Evolutionary conservation across 257 asterid genomes (phyloP).

Genomic region (Eustoma russellianum): DNA sequence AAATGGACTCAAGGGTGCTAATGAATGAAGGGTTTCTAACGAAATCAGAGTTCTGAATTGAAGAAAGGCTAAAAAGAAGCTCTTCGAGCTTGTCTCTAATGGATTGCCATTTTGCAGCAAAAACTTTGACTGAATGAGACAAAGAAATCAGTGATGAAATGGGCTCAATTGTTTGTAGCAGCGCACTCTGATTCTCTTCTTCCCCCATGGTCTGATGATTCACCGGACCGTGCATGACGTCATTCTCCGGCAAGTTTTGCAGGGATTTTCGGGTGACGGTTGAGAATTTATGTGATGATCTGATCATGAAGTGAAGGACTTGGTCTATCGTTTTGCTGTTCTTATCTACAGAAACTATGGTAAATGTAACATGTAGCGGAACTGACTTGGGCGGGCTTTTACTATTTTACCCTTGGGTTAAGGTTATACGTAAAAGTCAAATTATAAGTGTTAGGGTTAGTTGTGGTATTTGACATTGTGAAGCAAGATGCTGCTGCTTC

Average conservation of each 20-base stretch:
- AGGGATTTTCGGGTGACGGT: conserved; percentile 28
- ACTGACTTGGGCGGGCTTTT: too few relatives aligned
- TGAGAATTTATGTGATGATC: conserved; percentile 11
- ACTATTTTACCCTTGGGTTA: too few relatives aligned
- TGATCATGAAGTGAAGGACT: conserved; percentile 27
- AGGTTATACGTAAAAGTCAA: too few relatives aligned
- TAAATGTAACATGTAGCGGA: too few relatives aligned
- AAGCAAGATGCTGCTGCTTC: too few relatives aligned
- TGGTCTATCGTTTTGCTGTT: conserved; percentile 4
- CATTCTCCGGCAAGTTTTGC: conserved; percentile 36
- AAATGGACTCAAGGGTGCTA: conserved; percentile 41
- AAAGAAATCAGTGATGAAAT: conserved; percentile 55
- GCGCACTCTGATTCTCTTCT: conserved; percentile 5
- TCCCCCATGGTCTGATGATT: conserved; percentile 14
- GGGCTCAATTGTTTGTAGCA: conserved; percentile 28
- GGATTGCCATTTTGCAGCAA: conserved; percentile 60
- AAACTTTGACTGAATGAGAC: conserved; percentile 55
- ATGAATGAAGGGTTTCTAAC: conserved; percentile 39
- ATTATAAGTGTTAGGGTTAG: too few relatives aligned
- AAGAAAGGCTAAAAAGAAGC: conserved; percentile 52
- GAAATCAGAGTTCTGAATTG: conserved; percentile 53
- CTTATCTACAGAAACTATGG: too few relatives aligned
- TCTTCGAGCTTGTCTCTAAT: conserved; percentile 59
- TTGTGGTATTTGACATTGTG: too few relatives aligned
- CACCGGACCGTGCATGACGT: conserved; percentile 5